phyloP scores from a whole-genome alignment of 108 stramenopile species.

The Pseudonitzschia multistriata region DNA sequence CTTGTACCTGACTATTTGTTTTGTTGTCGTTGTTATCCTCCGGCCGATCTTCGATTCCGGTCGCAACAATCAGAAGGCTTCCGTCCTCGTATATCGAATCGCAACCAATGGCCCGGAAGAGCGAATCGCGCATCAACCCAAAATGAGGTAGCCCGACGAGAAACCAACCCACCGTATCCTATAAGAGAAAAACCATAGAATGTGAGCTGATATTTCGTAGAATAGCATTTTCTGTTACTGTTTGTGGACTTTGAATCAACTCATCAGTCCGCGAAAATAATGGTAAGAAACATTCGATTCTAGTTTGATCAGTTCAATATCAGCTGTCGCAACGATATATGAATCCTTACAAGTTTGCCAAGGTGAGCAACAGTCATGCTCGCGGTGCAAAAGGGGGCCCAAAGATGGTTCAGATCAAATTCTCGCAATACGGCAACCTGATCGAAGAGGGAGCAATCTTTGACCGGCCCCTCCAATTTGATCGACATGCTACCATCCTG shows the following conservation, averaged over 20 bases:
- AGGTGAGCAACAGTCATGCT: constrained; percentile 68
- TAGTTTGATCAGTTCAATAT: too few relatives aligned
- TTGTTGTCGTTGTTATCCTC: constrained; percentile 25
- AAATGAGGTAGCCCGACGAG: constrained; percentile 62
- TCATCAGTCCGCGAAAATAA: too few relatives aligned
- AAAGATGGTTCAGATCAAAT: constrained; percentile 83
- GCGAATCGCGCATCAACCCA: constrained; percentile 70
- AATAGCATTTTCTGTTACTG: too few relatives aligned
- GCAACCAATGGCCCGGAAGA: constrained; percentile 85
- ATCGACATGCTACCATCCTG: constrained; percentile 65
- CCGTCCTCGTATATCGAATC: constrained; percentile 88
- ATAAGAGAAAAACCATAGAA: constrained; percentile 1
- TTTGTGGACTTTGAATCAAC: too few relatives aligned
- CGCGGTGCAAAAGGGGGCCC: constrained; percentile 85
- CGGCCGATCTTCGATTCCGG: constrained; percentile 62
- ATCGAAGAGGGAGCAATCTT: constrained; percentile 82
- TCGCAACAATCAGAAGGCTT: constrained; percentile 73
- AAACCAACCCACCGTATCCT: constrained; percentile 83
- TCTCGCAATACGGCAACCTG: constrained; percentile 89
- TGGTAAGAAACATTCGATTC: too few relatives aligned
- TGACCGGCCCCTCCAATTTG: constrained; percentile 76
- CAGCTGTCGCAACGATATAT: too few relatives aligned
- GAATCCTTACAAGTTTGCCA: constrained; percentile 54
- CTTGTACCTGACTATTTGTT: not conserved
- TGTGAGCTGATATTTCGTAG: not conserved